Conservation (phyloP, 164 flowering plant genomes). For the Kingdonia uniflora region DNA sequence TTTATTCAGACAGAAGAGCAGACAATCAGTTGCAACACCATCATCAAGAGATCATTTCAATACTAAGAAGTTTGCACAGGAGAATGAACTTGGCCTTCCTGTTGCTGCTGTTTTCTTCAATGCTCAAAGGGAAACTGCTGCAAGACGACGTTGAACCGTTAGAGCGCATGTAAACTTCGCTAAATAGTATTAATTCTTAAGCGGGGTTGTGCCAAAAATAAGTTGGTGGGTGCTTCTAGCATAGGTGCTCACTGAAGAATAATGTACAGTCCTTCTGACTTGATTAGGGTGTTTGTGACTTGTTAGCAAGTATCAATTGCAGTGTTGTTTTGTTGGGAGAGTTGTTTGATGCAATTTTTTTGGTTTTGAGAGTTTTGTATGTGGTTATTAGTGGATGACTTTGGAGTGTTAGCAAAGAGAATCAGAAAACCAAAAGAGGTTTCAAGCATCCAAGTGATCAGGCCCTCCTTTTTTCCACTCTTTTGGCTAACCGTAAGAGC, state of each 20-base stretch:
- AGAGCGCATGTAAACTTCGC: no score
- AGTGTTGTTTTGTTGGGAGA: no score
- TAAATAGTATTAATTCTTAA: no score
- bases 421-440: not conserved
- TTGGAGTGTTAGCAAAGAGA: no score
- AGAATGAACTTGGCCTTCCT: conserved; percentile 65
- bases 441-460: no score
- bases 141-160: conserved; percentile 47
- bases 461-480: no score
- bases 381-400: no score
- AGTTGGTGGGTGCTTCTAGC: not conserved
- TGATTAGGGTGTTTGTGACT: no score
- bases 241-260: not conserved
- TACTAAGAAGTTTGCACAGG: conserved; percentile 54
- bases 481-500: no score
- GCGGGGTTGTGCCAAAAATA: not conserved
- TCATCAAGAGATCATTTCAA: conserved; percentile 48
- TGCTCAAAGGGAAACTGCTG: conserved; percentile 83
- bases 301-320: no score
- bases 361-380: no score
- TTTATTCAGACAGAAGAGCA: conserved; percentile 62
- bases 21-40: conserved; percentile 39
- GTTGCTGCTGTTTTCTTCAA: conserved; percentile 89
- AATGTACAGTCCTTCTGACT: not conserved
- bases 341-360: no score